Evolutionary conservation across 495 filamentous ascomycete genomes (phyloP), one percentile per base, ranked within the genome.

Genomic region (Penicillium daleae): DNA sequence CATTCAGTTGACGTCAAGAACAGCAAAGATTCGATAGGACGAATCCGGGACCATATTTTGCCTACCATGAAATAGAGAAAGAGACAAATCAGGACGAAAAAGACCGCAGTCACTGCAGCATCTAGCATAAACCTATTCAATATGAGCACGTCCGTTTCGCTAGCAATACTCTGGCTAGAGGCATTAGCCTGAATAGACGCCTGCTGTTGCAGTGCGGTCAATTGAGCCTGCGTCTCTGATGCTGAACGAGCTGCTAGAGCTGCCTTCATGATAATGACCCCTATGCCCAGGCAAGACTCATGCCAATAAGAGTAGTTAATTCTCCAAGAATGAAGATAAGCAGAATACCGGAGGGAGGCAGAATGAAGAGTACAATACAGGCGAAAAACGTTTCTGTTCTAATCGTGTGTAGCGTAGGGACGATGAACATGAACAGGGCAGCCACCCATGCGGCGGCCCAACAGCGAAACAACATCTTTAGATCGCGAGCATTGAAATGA

Each of bases 261-360:
- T 31, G 51, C 51, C 33, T 54, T 54, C 51, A 54, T 54, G 29
- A 33, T 13, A 19, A 54, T 35, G 0, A 54, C 29, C 51, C 51
- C 51, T 31, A 54, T 35, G 51, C 51, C 51, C 51, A 54, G 12
- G 51, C 51, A 9, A 54, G 29, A 35, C 17, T 33, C 51, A 54
- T 54, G 22, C 51, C 31, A 8, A 52, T n/a, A n/a, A 54, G 31
- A 22, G 35, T 29, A 21, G 51, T 42, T 4, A 42, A 4, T 6
- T 42, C 17, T 17, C 39, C 39, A 42, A 42, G 39, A 42, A 42
- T 42, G 39, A 42, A 42, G 17, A 42, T 19, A n/a, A 42, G 39
- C 39, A 42, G 39, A 42, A 42, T 42, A 42, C 39, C 39, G 2
- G 39, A 42, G 39, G 39, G 39, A 17, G 39, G 39, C 3, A 42